Base-by-base conservation (phyloP, 2,329 filamentous ascomycete genomes). In the Magnaporthiopsis poae region DNA sequence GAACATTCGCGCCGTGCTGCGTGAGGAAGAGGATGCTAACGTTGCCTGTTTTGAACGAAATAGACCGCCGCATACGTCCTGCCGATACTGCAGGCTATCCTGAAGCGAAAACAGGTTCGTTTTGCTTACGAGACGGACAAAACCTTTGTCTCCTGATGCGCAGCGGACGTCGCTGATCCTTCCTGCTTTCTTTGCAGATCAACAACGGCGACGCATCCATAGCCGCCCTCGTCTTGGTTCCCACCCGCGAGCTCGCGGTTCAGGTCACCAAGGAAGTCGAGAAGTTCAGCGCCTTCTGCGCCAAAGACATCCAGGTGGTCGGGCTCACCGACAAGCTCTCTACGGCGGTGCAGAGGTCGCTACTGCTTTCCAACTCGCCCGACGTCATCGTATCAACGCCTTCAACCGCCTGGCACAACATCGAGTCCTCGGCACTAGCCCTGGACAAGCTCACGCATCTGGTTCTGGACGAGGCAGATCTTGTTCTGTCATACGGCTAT, bases 381-480 rank as follows among this genome's bases (percentile, higher is more conserved):
- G 93, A 99, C 73, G 86, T 99, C 67, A 87, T 99, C 64, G 88
- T 99, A 61, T 90, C 93, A 0, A 99, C 96, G 0, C 95, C 95
- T 0, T 88, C 91, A n/a, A 85, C 91, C 72, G 92, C 90, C 18
- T 89, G 89, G 73, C 82, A 89, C 67, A 92, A 94, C 73, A 83
- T 96, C 72, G 90, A 90, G 73, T 87, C 82, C 64, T 86, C 88
- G 13, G 85, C 88, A 0, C 80, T 98, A 64, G 86, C 87, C 0
- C 80, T 96, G 39, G 84, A 88, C 21, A 83, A 86, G 63, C 82
- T 99, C 29, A 84, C 86, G 39, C 88, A 92, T 70, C 79, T 98
- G 21, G 90, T 98, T 0, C 87, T 99, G 65, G 95, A 99, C 75
- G 95, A 99, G 79, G 93, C 94, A 2, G 95, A 99, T 74, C 78